Percentiles rank a stretch among this genome's conserved stretches.
These are phyloP conservation scores for Tolypocladium endophyticum DNA, from an alignment of 2,329 filamentous ascomycete genomes.

Conservation along the genomic window DNA sequence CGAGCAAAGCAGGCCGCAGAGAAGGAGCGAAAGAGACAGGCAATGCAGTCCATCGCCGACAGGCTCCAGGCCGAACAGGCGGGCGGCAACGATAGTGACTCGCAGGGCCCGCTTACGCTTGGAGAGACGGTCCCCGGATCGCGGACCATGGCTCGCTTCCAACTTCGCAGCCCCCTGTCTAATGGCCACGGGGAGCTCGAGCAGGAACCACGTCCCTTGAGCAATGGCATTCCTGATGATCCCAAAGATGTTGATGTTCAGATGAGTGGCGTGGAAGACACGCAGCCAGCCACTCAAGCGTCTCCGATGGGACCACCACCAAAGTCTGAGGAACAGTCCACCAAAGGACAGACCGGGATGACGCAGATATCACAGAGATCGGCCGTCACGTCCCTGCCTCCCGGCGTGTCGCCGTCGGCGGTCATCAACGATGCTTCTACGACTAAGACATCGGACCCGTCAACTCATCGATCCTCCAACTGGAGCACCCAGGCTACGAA, in stretches of 20 bases:
- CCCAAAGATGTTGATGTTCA: conserved; percentile 43
- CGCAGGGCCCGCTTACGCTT: conserved; percentile 46
- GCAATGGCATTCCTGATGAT: conserved; percentile 46
- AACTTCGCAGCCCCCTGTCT: conserved; percentile 47
- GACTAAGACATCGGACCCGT: conserved; percentile 76
- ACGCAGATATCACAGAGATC: conserved; percentile 57
- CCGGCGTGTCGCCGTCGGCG: conserved; percentile 47
- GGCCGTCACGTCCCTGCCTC: conserved; percentile 44
- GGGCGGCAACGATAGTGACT: conserved; percentile 40
- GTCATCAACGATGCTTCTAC: conserved; percentile 79
- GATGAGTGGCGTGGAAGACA: conserved; percentile 48
- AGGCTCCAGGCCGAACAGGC: conserved; percentile 39
- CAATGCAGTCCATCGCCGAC: conserved; percentile 44
- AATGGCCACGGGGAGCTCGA: conserved; percentile 39
- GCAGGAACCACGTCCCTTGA: conserved; percentile 27
- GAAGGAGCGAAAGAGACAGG: conserved; percentile 51
- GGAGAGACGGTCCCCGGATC: conserved; percentile 53
- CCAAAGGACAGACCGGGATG: conserved; percentile 31
- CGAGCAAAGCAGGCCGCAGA: conserved; percentile 50
- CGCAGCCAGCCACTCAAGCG: conserved; percentile 33
- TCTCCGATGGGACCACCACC: conserved; percentile 39
- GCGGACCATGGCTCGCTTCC: conserved; percentile 40
- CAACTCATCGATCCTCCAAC: conserved; percentile 50
- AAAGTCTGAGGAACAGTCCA: conserved; percentile 24
- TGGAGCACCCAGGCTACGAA: conserved; percentile 66